Conservation (phyloP, 805 yeast species). For the Kodamaea kakaduensis region DNA sequence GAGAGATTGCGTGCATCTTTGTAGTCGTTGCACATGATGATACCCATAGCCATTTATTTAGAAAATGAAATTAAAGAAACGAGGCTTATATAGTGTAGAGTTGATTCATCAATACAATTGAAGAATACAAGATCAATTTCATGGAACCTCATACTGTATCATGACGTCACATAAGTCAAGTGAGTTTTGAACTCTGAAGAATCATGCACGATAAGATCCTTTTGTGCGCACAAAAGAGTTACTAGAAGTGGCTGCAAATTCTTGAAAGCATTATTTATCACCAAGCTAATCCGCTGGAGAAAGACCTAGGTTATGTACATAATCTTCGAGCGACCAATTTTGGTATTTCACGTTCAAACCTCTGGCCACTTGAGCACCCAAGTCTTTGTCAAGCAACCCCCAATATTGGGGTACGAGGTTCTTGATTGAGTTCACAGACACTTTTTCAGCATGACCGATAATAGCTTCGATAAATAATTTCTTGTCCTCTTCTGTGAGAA, state of each 20-base stretch:
- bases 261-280: too few relatives aligned
- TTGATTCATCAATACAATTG: too few relatives aligned
- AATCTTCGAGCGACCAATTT: conserved; percentile 30
- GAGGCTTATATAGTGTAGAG: too few relatives aligned
- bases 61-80: background rate
- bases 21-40: too few relatives aligned
- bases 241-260: too few relatives aligned
- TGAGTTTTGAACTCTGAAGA: too few relatives aligned
- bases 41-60: background rate
- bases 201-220: too few relatives aligned
- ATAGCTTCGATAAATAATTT: conserved; percentile 34
- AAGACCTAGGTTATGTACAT: conserved; percentile 25
- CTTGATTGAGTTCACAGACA: conserved; percentile 27
- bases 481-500: conserved; percentile 29
- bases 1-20: conserved; percentile 10
- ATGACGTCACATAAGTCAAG: too few relatives aligned
- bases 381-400: conserved; percentile 38
- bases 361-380: conserved; percentile 40
- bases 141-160: too few relatives aligned
- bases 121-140: too few relatives aligned
- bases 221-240: too few relatives aligned
- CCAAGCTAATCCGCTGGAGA: conserved; percentile 14
- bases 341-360: conserved; percentile 37
- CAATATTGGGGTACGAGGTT: conserved; percentile 38
- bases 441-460: conserved; percentile 35